Evolutionary conservation across 148 eudicot genomes (phyloP).

Genomic region (Suaeda aralocaspica): DNA sequence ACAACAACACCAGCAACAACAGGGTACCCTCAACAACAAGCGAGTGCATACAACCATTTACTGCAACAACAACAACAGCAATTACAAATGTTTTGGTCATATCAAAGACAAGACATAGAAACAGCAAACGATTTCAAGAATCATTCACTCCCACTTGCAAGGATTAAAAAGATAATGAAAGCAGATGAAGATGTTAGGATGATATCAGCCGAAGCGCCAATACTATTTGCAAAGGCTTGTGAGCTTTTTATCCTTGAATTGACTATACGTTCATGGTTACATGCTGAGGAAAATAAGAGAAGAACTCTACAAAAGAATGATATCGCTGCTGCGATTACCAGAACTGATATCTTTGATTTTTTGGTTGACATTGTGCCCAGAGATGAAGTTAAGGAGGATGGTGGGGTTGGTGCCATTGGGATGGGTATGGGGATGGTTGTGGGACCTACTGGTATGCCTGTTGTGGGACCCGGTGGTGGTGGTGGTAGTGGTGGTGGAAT

Average conservation of each 20-base stretch:
- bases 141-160: conserved; percentile 77
- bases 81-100: conserved; percentile 78
- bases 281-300: conserved; percentile 85
- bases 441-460: conserved; percentile 22
- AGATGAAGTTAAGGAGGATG: conserved; percentile 72
- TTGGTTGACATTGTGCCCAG: conserved; percentile 80
- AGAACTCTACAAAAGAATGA: conserved; percentile 78
- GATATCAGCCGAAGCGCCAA: conserved; percentile 88
- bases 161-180: conserved; percentile 90
- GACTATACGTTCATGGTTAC: conserved; percentile 75
- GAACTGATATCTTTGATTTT: conserved; percentile 83
- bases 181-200: conserved; percentile 91
- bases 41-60: conserved; percentile 43
- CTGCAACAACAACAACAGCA: conserved; percentile 80
- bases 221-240: conserved; percentile 82
- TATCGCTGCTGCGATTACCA: conserved; percentile 70
- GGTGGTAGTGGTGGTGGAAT: too few species aligned
- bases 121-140: conserved; percentile 70
- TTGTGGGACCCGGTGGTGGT: conserved; percentile 24
- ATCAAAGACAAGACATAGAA: conserved; percentile 78
- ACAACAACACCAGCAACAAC: conserved; percentile 30
- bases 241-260: conserved; percentile 84
- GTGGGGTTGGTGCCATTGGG: conserved; percentile 17
- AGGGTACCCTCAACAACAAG: conserved; percentile 13
- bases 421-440: conserved; percentile 19